Percentiles rank a stretch among this genome's conserved stretches.
Conservation (phyloP, 2,329 filamentous ascomycete species). For the Arthrocladium fulminans region DNA sequence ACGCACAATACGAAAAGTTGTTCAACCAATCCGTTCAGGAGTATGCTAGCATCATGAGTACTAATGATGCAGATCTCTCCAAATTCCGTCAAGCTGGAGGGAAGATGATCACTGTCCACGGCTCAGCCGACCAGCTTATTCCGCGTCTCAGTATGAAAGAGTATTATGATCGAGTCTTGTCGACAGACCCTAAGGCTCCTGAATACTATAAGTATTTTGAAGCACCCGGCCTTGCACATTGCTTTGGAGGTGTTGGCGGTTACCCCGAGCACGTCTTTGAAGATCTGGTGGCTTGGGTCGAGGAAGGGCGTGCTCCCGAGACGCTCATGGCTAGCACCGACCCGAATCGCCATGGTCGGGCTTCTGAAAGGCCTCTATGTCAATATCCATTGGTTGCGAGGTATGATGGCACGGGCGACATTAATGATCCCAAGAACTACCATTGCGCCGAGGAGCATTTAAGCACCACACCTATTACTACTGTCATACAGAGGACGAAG, state of each 20-base stretch:
- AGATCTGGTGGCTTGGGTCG: conserved; percentile 33
- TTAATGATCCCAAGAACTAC: conserved; percentile 27
- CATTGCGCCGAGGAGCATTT: conserved; percentile 9
- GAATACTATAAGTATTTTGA: conserved; percentile 33
- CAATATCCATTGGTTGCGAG: conserved; percentile 31
- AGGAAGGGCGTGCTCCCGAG: conserved; percentile 30
- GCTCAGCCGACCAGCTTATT: conserved; percentile 46
- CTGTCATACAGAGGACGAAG: neutral
- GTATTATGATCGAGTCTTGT: conserved; percentile 31
- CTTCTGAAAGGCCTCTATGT: conserved; percentile 42
- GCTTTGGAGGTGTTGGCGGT: conserved; percentile 23
- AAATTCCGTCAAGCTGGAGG: conserved; percentile 30
- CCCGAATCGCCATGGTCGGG: conserved; percentile 26
- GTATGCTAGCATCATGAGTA: conserved; percentile 31
- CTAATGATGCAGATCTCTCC: conserved; percentile 30
- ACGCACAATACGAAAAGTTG: conserved; percentile 21
- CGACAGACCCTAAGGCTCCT: conserved; percentile 26
- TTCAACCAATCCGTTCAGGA: conserved; percentile 24
- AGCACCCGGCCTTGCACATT: conserved; percentile 34
- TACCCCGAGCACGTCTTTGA: conserved; percentile 31
- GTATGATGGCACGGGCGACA: conserved; percentile 30
- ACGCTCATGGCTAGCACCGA: conserved; percentile 5
- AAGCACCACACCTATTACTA: neutral
- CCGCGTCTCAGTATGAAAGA: conserved; percentile 46
- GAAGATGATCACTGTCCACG: conserved; percentile 40